Percentiles rank a stretch among this genome's conserved stretches.
Evolutionary conservation across 495 filamentous ascomycete species (phyloP).

Genomic region (Glarea lozoyensis): DNA sequence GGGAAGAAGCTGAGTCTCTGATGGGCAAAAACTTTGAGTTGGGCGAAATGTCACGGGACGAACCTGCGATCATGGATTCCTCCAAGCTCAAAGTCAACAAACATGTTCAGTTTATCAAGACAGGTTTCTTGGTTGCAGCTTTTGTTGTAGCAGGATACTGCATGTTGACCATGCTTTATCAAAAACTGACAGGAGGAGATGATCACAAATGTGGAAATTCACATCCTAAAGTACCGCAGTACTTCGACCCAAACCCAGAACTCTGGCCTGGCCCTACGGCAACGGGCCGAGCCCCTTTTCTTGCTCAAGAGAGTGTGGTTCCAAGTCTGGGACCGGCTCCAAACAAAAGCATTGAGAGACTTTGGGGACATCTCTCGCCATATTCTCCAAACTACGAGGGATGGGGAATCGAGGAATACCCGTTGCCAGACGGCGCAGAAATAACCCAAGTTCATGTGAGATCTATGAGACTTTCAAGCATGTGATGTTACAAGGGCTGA

Average conservation of each 20-base stretch:
- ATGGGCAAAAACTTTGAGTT: not conserved
- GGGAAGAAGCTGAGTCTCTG: not conserved
- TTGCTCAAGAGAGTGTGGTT: constrained; percentile 47
- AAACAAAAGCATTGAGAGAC: constrained; percentile 46
- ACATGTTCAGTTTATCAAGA: too few species aligned
- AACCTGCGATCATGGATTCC: too few species aligned
- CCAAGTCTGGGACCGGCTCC: constrained; percentile 37
- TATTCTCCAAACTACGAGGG: constrained; percentile 33
- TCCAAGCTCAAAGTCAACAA: too few species aligned
- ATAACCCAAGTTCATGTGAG: constrained; percentile 43
- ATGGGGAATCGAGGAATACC: constrained; percentile 47
- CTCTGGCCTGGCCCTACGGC: constrained; percentile 41
- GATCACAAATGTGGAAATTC: constrained; percentile 2
- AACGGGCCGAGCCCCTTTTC: constrained; percentile 46
- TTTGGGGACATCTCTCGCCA: constrained; percentile 40
- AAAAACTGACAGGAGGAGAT: not conserved
- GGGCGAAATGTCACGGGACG: too few species aligned
- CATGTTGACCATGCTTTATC: not conserved
- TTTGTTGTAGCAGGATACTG: not conserved
- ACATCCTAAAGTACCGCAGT: constrained; percentile 33
- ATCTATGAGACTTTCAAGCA: not conserved
- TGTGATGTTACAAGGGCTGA: not conserved
- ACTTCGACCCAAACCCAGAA: constrained; percentile 44
- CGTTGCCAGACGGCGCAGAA: constrained; percentile 43
- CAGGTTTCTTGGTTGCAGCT: not conserved